Evolutionary conservation across 2,329 filamentous ascomycete genomes (phyloP), one percentile per base, ranked within the genome.

Genomic region (Davidsoniella australis): DNA sequence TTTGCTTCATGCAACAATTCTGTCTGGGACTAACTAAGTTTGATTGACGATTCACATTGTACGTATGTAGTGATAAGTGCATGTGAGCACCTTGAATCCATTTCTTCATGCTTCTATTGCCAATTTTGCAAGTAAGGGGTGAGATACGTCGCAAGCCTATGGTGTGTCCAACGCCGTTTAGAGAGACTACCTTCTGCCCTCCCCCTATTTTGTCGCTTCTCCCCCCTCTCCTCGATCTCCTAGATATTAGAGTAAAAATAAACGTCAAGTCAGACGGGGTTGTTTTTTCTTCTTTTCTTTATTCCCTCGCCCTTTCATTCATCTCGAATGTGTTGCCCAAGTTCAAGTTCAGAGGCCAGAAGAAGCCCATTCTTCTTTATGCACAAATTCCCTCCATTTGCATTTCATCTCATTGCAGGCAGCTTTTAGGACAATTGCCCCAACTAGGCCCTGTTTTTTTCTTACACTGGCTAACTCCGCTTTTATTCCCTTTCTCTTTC

Each of bases 201-300:
- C 18, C 33, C 12, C 20, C 17, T 36, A 14, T 16, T 43, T 43
- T 24, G 37, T 44, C 44, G 47, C 50, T 41, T 36, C n/a, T 18
- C n/a, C 47, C 26, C 44, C 18, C 45, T 48, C 47, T 53, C 46
- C 37, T 20, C 50, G 45, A 17, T 47, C 37, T 45, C 48, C 39
- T 49, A 40, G 16, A 10, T 10, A 10, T 10, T 9, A 7, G 17
- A 42, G 18, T 3, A 17, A 42, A 33, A 33, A 33, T 3, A 33
- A 9, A 33, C 12, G 29, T 9, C 12, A 33, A 33, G 4, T 33
- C 29, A 37, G 20, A 23, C 20, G 20, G 33, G 7, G 12, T 46
- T 18, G 33, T 23, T 41, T 10, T 18, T 23, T 41, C 10, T 14
- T 26, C 14, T n/a, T 40, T 23, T 47, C 33, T 24, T 12, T 14